A percentile compares a stretch with the other conserved stretches of the same genome.
Evolutionary conservation across 2,329 filamentous ascomycete genomes (phyloP).

Genomic region (Pseudofabraea citricarpa): DNA sequence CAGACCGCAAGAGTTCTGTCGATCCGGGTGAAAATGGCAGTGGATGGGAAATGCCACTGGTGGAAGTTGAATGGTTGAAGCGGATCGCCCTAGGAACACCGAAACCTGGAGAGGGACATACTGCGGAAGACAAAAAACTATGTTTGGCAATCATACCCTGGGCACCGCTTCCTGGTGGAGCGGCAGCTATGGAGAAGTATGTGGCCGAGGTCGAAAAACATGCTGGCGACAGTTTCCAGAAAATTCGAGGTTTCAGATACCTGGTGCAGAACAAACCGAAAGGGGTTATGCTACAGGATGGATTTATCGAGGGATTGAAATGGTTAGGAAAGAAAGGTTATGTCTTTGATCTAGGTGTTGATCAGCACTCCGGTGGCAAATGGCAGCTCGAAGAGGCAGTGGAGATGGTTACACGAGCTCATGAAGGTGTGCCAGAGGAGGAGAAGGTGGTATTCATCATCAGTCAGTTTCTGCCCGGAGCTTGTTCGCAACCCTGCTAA

Average conservation of each 20-base stretch:
- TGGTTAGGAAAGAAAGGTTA: slow-evolving; percentile 59
- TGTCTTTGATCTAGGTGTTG: slow-evolving; percentile 79
- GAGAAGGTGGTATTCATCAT: slow-evolving; percentile 41
- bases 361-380: slow-evolving; percentile 71
- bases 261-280: slow-evolving; percentile 72
- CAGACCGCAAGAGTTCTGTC: slow-evolving; percentile 65
- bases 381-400: slow-evolving; percentile 69
- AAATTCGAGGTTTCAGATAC: slow-evolving; percentile 77
- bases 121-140: slow-evolving; percentile 42
- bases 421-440: slow-evolving; percentile 53
- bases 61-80: slow-evolving; percentile 66
- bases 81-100: slow-evolving; percentile 60
- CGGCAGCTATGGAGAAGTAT: slow-evolving; percentile 58
- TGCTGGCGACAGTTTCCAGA: slow-evolving; percentile 57
- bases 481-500: not conserved
- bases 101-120: slow-evolving; percentile 53
- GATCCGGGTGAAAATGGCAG: slow-evolving; percentile 39
- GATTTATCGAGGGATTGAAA: slow-evolving; percentile 62
- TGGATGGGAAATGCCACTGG: slow-evolving; percentile 64
- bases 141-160: slow-evolving; percentile 74
- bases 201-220: slow-evolving; percentile 53
- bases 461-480: slow-evolving; percentile 18
- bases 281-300: slow-evolving; percentile 57
- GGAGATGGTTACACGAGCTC: slow-evolving; percentile 64
- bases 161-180: slow-evolving; percentile 73